Base-by-base conservation (phyloP, 2,329 filamentous ascomycete genomes). In the Xylaria sp. region DNA sequence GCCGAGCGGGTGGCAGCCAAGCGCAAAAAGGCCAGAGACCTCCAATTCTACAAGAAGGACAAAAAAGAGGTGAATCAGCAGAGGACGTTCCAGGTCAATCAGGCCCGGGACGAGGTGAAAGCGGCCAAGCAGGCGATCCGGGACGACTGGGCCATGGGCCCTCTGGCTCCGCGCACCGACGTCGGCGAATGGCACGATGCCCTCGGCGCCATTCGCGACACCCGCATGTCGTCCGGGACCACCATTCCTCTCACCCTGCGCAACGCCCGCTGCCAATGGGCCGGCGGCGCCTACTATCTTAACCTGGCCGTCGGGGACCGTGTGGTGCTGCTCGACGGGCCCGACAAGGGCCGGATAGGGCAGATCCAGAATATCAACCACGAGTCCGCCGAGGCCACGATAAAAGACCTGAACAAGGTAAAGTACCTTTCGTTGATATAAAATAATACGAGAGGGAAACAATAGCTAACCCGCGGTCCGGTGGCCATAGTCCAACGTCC, bases 321-420 rank as follows among this genome's bases (percentile, higher is more conserved):
- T 68, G 94, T 98, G 39, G 92, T 95, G 62, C 83, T 98, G 67
- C 82, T 94, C 63, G 89, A 91, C 69, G 94, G 95, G 9, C 87
- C 86, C 43, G 92, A 96, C 76, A 92, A 90, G 83, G 94, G 94
- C 76, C 93, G 91, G 83, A 96, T 99, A 80, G 92, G 93, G 60
- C 83, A 83, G n/a, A 88, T 98, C 54, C 80, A 79, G 68, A 79
- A 83, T 1, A 83, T 97, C 55, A 82, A 89, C 72, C 70, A 77
- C 4, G 80, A 85, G 12, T 83, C 81, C 55, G 90, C 89, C 69
- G 86, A 86, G 70, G 83, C 93, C 55, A 84, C 81, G n/a, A 81
- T 94, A 52, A 84, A 89, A 70, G 88, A 86, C 28, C 74, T 90
- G 69, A 90, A 91, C 77, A 84, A 86, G 84, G 92, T 94, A 84